Base-by-base conservation (phyloP, 352 stramenopile genomes). In the Globisporangium iwayamae region DNA sequence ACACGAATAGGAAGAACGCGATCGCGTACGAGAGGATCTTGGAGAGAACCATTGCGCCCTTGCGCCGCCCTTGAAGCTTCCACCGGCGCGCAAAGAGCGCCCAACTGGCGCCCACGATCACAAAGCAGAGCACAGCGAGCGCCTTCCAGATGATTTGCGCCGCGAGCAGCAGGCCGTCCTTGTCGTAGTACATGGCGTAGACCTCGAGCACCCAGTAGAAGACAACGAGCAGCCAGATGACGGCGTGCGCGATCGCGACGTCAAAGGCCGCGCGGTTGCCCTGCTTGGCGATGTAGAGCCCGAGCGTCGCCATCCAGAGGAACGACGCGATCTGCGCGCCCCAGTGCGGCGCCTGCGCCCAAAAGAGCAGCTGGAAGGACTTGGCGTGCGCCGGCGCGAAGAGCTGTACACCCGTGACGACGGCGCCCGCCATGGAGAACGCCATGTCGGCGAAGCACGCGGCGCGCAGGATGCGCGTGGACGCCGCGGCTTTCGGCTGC, bases 11-110 rank as follows among this genome's bases (percentile, higher is more conserved):
- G 32, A 89, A 79, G 67, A 92, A 95, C 30, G 80, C 74, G 34
- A 95, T 64, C 16, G 82, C 85, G 74, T 91, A 95, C 55, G 81
- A 83, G 41, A 90, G 69, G 54, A 95, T 60, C 70, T 92, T 95
- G 65, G 82, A 77, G 22, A 93, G 71, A 10, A 95, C 83, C 60
- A 91, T 83, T 0, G 79, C 75, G 43, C 81, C 80, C 55, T 76
- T 68, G 38, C 78, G 69, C 11, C 75, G 53, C 7, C 62, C 38
- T 41, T 80, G 77, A 50, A 74, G 70, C 5, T 70, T 74, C 78
- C 83, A 87, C 9, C 83, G 71, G 32, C 73, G 61, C 8, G 78
- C 73, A 38, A 91, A 91, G 22, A 86, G 66, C 10, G 74, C 30
- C 79, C 86, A 95, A 16, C 77, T 83, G 32, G 74, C 70, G 9